Base-by-base conservation (phyloP, 768 basidiomycete species). In the Lactifluus volemus region DNA sequence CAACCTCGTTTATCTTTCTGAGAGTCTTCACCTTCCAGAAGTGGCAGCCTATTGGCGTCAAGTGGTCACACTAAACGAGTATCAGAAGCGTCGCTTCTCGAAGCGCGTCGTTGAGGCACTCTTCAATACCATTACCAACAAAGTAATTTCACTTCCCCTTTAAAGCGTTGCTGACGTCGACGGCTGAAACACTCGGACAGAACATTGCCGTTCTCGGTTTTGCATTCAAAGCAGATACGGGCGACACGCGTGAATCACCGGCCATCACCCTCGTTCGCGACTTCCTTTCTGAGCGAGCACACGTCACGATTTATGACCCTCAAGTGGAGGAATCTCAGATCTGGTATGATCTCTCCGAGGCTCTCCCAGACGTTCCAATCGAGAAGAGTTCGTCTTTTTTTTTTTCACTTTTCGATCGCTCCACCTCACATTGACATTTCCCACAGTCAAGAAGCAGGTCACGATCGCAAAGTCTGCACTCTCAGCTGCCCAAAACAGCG, bases 141-240 rank as follows among this genome's bases (percentile, higher is more conserved):
- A 96, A 82, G 90, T 89, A 60, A 21, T 78, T 68, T 12, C 10
- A 5, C n/a, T 53, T 56, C 29, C 12, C 12, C 45, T 17, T 25
- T 29, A 11, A 3, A 6, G 5, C 25, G 2, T 25, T 25, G 25
- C 25, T 25, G 25, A 2, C 25, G 25, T 25, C 25, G 25, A 25
- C 25, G 25, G 25, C 25, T 25, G 25, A 25, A 25, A 25, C 49
- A 53, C 15, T 19, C 39, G 11, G 56, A 42, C 59, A 86, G 93
- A 85, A 85, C 70, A 95, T 99, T 69, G 92, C 97, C 48, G 90
- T 99, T 49, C 85, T 99, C 47, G 96, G 96, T 11, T 99, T 98
- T 73, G 97, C 96, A 4, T 98, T 98, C 86, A 98, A 98, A 79
- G 96, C 97, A 47, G 95, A 98, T 73, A 99, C 97, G 12, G 97